Percentiles rank a stretch among this genome's conserved stretches.
These are phyloP conservation scores for Scedosporium minutisporum DNA, from an alignment of 2,329 filamentous ascomycete species.

Conservation along the genomic window DNA sequence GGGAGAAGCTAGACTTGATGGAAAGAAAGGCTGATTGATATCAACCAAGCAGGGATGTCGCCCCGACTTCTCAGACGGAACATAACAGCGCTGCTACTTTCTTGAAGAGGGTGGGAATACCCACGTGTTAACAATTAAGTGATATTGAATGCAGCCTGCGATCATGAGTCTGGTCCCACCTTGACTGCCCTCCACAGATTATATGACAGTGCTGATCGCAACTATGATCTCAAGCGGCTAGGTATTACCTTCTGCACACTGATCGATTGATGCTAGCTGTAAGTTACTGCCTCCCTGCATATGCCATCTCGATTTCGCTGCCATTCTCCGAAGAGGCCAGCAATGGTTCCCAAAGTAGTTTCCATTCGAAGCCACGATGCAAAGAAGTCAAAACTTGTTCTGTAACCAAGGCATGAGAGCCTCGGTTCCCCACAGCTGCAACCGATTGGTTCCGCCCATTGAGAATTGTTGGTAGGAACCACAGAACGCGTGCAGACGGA, in stretches of 20 bases:
- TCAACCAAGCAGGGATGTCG: neutral
- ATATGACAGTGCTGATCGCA: too few species aligned
- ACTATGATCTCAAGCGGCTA: too few species aligned
- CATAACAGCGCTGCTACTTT: neutral
- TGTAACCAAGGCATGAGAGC: neutral
- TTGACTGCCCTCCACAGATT: neutral
- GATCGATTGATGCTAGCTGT: neutral
- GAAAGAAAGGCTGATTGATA: neutral
- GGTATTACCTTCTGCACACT: too few species aligned
- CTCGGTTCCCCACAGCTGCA: neutral
- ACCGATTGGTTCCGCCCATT: neutral
- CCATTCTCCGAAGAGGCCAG: neutral
- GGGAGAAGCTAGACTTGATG: neutral
- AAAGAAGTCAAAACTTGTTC: neutral
- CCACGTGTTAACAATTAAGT: neutral
- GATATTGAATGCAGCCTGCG: neutral
- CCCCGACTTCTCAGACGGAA: neutral
- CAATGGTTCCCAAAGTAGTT: neutral
- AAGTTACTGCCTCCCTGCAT: neutral
- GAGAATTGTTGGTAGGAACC: neutral
- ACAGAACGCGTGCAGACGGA: conserved; percentile 2
- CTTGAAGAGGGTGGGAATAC: neutral
- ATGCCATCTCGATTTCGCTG: neutral
- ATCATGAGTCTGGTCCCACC: neutral
- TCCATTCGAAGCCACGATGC: neutral